Conservation (phyloP, 768 basidiomycete genomes). For the Vararia minispora region DNA sequence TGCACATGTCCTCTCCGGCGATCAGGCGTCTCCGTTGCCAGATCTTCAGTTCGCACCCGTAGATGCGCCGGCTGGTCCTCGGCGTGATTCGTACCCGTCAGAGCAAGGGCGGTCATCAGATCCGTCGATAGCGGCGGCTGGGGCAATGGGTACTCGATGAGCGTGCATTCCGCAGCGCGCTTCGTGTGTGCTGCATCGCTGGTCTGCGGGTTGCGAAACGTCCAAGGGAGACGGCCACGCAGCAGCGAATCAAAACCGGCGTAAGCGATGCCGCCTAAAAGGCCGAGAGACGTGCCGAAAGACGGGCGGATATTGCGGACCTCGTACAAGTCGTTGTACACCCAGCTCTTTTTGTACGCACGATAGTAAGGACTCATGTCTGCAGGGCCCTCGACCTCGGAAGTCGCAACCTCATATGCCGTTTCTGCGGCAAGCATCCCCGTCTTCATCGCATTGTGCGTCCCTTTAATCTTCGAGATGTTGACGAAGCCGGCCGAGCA, state of each 20-base stretch:
- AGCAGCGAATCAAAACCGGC: slow-evolving; percentile 83
- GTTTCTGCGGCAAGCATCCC: slow-evolving; percentile 96
- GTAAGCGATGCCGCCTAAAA: slow-evolving; percentile 82
- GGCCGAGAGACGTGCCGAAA: slow-evolving; percentile 69
- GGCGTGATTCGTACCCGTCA: slow-evolving; percentile 94
- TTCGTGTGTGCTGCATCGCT: slow-evolving; percentile 66
- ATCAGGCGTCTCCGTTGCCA: slow-evolving; percentile 29
- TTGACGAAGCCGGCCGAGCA: slow-evolving; percentile 96
- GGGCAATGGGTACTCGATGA: slow-evolving; percentile 79
- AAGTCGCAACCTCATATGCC: slow-evolving; percentile 52
- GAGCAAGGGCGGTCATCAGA: slow-evolving; percentile 76
- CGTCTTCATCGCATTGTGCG: slow-evolving; percentile 98
- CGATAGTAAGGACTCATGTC: slow-evolving; percentile 70
- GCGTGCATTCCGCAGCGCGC: slow-evolving; percentile 50
- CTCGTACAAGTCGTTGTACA: slow-evolving; percentile 76
- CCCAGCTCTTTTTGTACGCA: slow-evolving; percentile 68
- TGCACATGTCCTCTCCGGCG: slow-evolving; percentile 56
- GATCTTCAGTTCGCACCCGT: slow-evolving; percentile 38
- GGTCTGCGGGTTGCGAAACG: slow-evolving; percentile 55
- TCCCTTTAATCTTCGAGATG: slow-evolving; percentile 96
- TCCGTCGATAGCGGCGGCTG: slow-evolving; percentile 90
- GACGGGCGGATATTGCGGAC: slow-evolving; percentile 87
- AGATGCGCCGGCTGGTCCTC: slow-evolving; percentile 93
- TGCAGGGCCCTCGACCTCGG: slow-evolving; percentile 21
- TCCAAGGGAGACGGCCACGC: slow-evolving; percentile 86